These are phyloP conservation scores for Effrenium voratum DNA, from an alignment of 73 alveolate species.

Conservation along the genomic window DNA sequence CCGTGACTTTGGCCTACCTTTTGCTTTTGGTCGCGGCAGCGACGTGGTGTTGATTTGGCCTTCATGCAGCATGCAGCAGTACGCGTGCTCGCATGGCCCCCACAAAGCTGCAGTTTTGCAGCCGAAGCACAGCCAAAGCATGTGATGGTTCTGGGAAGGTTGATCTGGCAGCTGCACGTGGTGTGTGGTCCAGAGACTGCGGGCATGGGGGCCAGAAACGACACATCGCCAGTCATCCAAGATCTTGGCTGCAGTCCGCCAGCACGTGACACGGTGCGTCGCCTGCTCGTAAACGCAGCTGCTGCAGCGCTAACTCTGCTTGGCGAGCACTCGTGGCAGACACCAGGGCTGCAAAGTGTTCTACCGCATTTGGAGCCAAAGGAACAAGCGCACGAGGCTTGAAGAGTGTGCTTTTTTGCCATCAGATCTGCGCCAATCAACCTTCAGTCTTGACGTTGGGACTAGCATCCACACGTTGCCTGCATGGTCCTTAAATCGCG, in stretches of 20 bases:
- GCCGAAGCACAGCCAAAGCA: background rate
- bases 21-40: constrained; percentile 4
- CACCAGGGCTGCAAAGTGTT: background rate
- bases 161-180: background rate
- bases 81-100: constrained; percentile 12
- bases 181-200: background rate
- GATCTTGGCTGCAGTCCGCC: background rate
- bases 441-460: background rate
- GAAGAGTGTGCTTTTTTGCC: background rate
- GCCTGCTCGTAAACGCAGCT: background rate
- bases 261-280: background rate
- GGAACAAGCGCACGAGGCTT: background rate
- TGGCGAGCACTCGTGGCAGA: background rate
- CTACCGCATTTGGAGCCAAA: background rate
- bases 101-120: background rate
- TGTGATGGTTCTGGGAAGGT: background rate
- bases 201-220: constrained; percentile 3
- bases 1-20: constrained; percentile 11
- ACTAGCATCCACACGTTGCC: constrained; percentile 51
- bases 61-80: constrained; percentile 27
- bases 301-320: too few species aligned
- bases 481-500: background rate
- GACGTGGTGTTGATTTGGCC: background rate
- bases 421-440: background rate
- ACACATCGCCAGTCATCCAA: constrained; percentile 57